Percentiles rank a stretch among this genome's conserved stretches.
phyloP scores from a whole-genome alignment of 1,284 basidiomycete species.

The Ceratobasidium sp. region DNA sequence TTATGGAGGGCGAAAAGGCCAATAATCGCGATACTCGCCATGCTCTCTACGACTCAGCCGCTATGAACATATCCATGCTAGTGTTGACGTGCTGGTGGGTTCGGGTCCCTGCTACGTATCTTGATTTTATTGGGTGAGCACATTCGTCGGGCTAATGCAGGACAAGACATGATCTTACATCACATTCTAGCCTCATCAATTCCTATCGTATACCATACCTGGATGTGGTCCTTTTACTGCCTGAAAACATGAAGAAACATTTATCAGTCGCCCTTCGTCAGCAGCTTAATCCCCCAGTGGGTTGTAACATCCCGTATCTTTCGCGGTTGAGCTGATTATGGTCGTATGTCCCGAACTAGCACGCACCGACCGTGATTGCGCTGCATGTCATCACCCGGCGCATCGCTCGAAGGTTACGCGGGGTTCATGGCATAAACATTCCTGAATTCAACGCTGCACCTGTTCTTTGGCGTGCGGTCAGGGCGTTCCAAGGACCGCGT shows the following conservation, averaged over 20 bases:
- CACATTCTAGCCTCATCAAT: constrained; percentile 66
- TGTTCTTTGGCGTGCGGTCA: constrained; percentile 79
- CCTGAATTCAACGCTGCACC: constrained; percentile 82
- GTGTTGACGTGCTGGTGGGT: constrained; percentile 78
- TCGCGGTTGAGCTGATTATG: not conserved
- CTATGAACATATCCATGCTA: constrained; percentile 69
- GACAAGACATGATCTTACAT: constrained; percentile 41
- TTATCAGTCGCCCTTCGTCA: constrained; percentile 70
- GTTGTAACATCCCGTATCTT: not conserved
- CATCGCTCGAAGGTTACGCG: constrained; percentile 64
- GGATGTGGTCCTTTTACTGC: constrained; percentile 71
- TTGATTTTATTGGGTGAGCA: constrained; percentile 73
- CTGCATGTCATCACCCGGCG: constrained; percentile 70
- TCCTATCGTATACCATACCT: constrained; percentile 81
- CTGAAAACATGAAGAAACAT: constrained; percentile 67
- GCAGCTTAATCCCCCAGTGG: constrained; percentile 72
- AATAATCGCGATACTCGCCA: constrained; percentile 36
- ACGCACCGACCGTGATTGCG: constrained; percentile 63
- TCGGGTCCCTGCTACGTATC: constrained; percentile 74
- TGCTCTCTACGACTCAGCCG: constrained; percentile 59
- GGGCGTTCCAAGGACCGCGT: constrained; percentile 77
- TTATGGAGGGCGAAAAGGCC: constrained; percentile 44
- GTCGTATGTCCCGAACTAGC: constrained; percentile 53
- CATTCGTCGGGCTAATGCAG: not conserved
- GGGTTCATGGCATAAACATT: constrained; percentile 65